phyloP scores from a whole-genome alignment of 257 asterid species.

The Solanum chmielewskii region DNA sequence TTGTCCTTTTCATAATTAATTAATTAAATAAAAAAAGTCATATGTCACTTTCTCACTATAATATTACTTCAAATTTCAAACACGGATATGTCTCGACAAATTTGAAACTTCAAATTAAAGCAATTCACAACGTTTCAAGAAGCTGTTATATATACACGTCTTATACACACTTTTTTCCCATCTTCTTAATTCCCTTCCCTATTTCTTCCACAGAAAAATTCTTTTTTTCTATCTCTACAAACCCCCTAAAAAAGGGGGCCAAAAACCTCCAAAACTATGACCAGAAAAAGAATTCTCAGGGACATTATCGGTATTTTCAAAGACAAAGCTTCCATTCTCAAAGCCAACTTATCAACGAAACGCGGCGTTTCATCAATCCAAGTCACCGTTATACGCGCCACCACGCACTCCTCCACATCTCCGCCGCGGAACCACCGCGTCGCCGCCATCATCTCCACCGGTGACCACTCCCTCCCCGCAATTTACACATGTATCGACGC shows the following conservation, averaged over 20 bases:
- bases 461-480: conserved; percentile 1
- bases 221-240: background rate
- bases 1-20: background rate
- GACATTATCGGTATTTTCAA: conserved; percentile 18
- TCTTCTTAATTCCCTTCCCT: background rate
- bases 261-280: background rate
- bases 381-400: conserved; percentile 21
- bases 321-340: conserved; percentile 25
- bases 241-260: background rate
- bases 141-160: background rate
- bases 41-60: background rate
- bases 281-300: conserved; percentile 2
- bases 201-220: background rate
- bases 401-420: conserved; percentile 13
- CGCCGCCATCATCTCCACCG: conserved; percentile 16
- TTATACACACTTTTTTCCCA: background rate
- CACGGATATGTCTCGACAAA: background rate
- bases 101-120: background rate
- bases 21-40: background rate
- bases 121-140: background rate
- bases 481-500: conserved; percentile 19
- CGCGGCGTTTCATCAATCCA: conserved; percentile 6
- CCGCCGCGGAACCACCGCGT: conserved; percentile 22
- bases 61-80: background rate
- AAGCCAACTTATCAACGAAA: conserved; percentile 18